A percentile compares a stretch with the other conserved stretches of the same genome.
phyloP scores from a whole-genome alignment of 306 rosid genomes.

The Gastrolobium villosum region DNA sequence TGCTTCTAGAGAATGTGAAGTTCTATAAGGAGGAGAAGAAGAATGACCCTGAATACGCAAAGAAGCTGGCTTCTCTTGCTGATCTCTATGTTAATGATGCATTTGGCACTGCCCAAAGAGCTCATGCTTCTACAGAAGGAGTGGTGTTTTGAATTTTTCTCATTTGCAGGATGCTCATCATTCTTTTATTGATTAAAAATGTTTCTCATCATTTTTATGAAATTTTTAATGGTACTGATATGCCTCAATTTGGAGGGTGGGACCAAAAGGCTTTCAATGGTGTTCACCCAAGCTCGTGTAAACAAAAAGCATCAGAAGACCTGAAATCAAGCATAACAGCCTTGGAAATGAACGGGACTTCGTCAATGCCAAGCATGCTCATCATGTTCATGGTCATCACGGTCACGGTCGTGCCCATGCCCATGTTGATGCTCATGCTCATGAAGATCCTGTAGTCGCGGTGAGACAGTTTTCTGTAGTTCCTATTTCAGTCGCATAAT shows the following conservation, averaged over 20 bases:
- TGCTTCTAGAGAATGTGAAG: slow-evolving; percentile 82
- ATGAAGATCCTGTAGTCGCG: slow-evolving; percentile 44
- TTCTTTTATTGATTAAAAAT: slow-evolving; percentile 61
- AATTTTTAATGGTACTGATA: no score
- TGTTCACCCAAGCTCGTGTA: slow-evolving; percentile 80
- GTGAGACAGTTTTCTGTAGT: slow-evolving; percentile 44
- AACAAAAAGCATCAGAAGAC: slow-evolving; percentile 64
- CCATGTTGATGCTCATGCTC: slow-evolving; percentile 19
- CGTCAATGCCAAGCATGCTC: not conserved
- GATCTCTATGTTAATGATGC: slow-evolving; percentile 85
- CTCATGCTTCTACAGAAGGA: slow-evolving; percentile 61
- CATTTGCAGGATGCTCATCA: slow-evolving; percentile 77
- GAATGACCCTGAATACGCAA: slow-evolving; percentile 83
- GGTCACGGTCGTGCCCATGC: not conserved
- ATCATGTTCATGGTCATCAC: slow-evolving; percentile 40
- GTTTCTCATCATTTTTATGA: no score
- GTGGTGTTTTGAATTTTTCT: not conserved
- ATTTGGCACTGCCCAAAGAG: slow-evolving; percentile 85
- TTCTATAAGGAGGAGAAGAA: slow-evolving; percentile 87
- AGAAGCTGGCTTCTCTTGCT: slow-evolving; percentile 83
- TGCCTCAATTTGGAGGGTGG: slow-evolving; percentile 96
- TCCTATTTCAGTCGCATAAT: not conserved
- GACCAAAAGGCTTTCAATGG: slow-evolving; percentile 64
- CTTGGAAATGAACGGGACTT: slow-evolving; percentile 45
- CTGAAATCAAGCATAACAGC: slow-evolving; percentile 62